Evolutionary conservation across 2,329 filamentous ascomycete genomes (phyloP).

Genomic region (Sarocladium brachiariae): DNA sequence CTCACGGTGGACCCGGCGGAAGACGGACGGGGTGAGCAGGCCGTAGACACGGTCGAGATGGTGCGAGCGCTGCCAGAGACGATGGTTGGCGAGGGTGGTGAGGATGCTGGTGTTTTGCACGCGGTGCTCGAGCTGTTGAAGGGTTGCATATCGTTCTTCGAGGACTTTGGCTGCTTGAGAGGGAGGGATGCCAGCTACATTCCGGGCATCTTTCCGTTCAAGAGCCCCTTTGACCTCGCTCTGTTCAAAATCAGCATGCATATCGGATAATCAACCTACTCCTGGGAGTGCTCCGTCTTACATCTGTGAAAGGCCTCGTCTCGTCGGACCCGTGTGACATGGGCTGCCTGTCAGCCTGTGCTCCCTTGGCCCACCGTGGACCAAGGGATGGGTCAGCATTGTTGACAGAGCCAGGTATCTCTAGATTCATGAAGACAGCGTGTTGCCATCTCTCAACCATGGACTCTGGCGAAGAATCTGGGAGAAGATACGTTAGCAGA

Average conservation of each 20-base stretch:
- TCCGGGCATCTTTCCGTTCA: slow-evolving; percentile 14
- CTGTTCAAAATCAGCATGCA: not conserved
- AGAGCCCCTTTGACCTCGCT: slow-evolving; percentile 18
- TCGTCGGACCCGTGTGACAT: not conserved
- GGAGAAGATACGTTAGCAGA: not conserved
- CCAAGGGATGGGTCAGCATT: not conserved
- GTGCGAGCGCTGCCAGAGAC: not conserved
- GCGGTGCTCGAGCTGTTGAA: slow-evolving; percentile 10
- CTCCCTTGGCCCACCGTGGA: not conserved
- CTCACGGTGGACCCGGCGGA: not conserved
- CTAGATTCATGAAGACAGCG: not conserved
- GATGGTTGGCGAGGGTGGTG: not conserved
- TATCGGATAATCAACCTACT: not conserved
- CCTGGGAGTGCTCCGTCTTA: slow-evolving; percentile 5
- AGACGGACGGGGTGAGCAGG: not conserved
- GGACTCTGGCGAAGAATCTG: not conserved
- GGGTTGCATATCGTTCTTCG: slow-evolving; percentile 15
- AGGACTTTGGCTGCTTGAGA: slow-evolving; percentile 14
- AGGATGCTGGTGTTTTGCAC: not conserved
- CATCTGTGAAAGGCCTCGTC: slow-evolving; percentile 16
- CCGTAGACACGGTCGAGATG: not conserved
- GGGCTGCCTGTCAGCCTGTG: not conserved
- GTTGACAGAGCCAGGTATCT: not conserved
- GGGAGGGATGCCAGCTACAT: slow-evolving; percentile 16
- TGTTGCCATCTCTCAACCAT: not conserved